phyloP scores from a whole-genome alignment of 2,329 filamentous ascomycete genomes.

The Pestalotiopsis sp. region DNA sequence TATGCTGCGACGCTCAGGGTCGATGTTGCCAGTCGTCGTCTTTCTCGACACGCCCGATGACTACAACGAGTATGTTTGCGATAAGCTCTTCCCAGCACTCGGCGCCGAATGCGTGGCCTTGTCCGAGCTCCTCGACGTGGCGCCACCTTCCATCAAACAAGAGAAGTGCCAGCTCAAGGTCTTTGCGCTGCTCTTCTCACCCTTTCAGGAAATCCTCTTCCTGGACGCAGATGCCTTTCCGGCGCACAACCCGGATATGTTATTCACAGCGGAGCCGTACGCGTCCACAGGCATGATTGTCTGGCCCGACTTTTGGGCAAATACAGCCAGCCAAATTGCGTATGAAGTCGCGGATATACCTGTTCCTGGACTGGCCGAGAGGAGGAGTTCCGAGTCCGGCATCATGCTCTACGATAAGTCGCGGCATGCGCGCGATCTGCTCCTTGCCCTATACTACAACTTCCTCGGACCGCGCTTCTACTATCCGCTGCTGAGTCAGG shows the following conservation, averaged over 20 bases:
- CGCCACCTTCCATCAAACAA: slow-evolving; percentile 21
- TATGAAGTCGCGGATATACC: slow-evolving; percentile 43
- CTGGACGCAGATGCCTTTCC: slow-evolving; percentile 62
- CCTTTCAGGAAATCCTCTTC: slow-evolving; percentile 61
- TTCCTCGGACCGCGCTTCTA: slow-evolving; percentile 54
- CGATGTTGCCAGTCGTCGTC: slow-evolving; percentile 47
- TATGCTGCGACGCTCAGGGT: slow-evolving; percentile 54
- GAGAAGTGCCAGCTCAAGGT: slow-evolving; percentile 58
- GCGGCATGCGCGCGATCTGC: slow-evolving; percentile 45
- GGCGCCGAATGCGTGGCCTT: slow-evolving; percentile 36
- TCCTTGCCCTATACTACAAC: slow-evolving; percentile 58
- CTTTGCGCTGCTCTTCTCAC: slow-evolving; percentile 59
- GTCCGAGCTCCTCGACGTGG: slow-evolving; percentile 27
- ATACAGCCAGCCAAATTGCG: slow-evolving; percentile 43
- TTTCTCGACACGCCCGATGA: slow-evolving; percentile 35
- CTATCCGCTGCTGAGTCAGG: slow-evolving; percentile 50
- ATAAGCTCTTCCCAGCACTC: slow-evolving; percentile 28
- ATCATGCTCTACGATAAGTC: slow-evolving; percentile 51
- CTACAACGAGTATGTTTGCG: slow-evolving; percentile 34
- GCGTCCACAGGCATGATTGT: slow-evolving; percentile 53
- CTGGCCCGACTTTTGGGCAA: slow-evolving; percentile 59
- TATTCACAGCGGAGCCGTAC: slow-evolving; percentile 56
- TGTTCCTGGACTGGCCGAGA: slow-evolving; percentile 30
- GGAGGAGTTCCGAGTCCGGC: slow-evolving; percentile 48
- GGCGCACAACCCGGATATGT: slow-evolving; percentile 33